A percentile compares a stretch with the other conserved stretches of the same genome.
Evolutionary conservation across 306 rosid species (phyloP).

Genomic region (Morella rubra): DNA sequence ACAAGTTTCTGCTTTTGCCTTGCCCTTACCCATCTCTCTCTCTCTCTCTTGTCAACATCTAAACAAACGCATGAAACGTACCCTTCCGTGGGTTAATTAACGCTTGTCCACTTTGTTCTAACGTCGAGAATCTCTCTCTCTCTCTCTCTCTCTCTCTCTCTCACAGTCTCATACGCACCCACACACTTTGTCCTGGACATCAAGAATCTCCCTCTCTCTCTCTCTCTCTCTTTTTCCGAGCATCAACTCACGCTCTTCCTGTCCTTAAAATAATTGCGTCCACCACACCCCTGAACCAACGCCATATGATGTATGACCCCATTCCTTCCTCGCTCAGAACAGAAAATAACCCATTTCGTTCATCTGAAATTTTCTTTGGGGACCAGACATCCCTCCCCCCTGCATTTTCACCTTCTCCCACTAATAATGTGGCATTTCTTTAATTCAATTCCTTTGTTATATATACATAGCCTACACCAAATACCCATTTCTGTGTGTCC

Average conservation of each 20-base stretch:
- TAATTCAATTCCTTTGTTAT: slow-evolving; percentile 21
- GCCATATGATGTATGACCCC: slow-evolving; percentile 14
- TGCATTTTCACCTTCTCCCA: slow-evolving; percentile 31
- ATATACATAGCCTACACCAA: slow-evolving; percentile 13
- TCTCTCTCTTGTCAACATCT: slow-evolving; percentile 1
- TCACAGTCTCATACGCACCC: no score
- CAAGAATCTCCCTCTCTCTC: background rate
- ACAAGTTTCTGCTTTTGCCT: background rate
- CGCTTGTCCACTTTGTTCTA: slow-evolving; percentile 24
- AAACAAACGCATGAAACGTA: slow-evolving; percentile 12
- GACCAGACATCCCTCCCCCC: background rate
- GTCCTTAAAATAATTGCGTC: slow-evolving; percentile 5
- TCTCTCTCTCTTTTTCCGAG: background rate
- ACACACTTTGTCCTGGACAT: background rate
- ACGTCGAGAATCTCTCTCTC: slow-evolving; percentile 13
- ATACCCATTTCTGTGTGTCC: slow-evolving; percentile 13
- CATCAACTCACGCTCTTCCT: slow-evolving; percentile 5
- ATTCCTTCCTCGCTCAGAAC: background rate
- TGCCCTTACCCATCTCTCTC: background rate
- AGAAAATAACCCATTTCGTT: no score
- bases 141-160: background rate
- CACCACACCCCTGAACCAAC: background rate
- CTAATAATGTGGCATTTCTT: slow-evolving; percentile 4
- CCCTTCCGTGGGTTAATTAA: slow-evolving; percentile 14
- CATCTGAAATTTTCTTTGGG: background rate